Evolutionary conservation across 164 flowering plant genomes (phyloP).

Genomic region (Umbellularia californica): DNA sequence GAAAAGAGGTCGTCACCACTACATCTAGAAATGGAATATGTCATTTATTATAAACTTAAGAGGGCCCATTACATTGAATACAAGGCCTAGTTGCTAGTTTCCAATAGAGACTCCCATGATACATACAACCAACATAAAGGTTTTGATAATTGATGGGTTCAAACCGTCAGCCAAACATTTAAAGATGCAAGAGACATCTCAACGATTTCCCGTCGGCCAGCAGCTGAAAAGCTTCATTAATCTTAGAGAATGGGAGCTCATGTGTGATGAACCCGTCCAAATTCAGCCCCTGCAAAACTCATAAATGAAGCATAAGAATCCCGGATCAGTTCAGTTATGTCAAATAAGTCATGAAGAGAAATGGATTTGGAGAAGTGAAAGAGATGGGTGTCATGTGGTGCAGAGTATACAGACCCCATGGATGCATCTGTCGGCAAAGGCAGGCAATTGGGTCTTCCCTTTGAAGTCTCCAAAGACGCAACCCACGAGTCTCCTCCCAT

Average conservation of each 20-base stretch:
- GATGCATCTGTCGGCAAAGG: conserved; percentile 49
- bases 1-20: too few relatives aligned
- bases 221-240: conserved; percentile 59
- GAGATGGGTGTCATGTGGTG: too few relatives aligned
- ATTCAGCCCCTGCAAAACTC: conserved; percentile 44
- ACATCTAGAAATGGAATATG: too few relatives aligned
- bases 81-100: too few relatives aligned
- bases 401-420: conserved; percentile 33
- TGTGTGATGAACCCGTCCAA: conserved; percentile 70
- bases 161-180: conserved; percentile 5
- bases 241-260: conserved; percentile 59
- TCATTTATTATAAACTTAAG: too few relatives aligned
- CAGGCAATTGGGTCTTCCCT: conserved; percentile 60
- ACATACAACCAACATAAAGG: too few relatives aligned
- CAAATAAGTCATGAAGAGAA: neutral
- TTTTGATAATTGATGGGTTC: too few relatives aligned
- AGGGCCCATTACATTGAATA: too few relatives aligned
- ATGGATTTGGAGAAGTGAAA: neutral
- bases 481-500: conserved; percentile 46
- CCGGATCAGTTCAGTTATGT: neutral
- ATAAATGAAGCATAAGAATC: neutral
- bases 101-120: too few relatives aligned
- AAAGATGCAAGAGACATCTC: conserved; percentile 61
- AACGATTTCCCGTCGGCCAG: conserved; percentile 51
- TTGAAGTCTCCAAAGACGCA: conserved; percentile 71